phyloP scores from a whole-genome alignment of 768 basidiomycete genomes.

The Lactarius evosmus region DNA sequence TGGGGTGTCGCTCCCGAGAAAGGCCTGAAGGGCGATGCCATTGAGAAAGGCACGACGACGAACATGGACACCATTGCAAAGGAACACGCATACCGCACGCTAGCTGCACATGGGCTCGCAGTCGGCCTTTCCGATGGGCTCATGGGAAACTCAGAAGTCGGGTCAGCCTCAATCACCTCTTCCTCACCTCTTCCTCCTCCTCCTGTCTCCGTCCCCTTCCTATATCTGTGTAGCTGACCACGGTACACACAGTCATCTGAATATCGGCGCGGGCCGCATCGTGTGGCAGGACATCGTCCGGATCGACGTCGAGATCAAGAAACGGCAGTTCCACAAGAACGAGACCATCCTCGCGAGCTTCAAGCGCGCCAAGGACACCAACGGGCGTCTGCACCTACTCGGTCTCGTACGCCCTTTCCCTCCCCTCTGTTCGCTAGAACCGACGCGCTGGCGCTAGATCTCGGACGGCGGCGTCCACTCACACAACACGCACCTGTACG shows the following conservation, averaged over 20 bases:
- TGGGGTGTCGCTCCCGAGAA: slow-evolving; percentile 77
- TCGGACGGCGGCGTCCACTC: slow-evolving; percentile 98
- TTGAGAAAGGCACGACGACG: slow-evolving; percentile 77
- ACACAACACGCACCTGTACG: slow-evolving; percentile 86
- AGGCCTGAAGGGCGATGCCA: slow-evolving; percentile 83
- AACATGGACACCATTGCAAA: slow-evolving; percentile 88
- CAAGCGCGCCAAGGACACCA: slow-evolving; percentile 75
- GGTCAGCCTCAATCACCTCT: slow-evolving; percentile 49
- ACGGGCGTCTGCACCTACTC: slow-evolving; percentile 82
- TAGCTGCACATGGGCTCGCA: slow-evolving; percentile 85
- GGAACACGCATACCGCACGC: slow-evolving; percentile 64
- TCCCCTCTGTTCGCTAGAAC: slow-evolving; percentile 9
- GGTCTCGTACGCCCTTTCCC: slow-evolving; percentile 56
- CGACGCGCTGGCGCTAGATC: slow-evolving; percentile 44
- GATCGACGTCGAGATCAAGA: slow-evolving; percentile 90
- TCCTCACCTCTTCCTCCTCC: slow-evolving; percentile 4
- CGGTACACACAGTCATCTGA: slow-evolving; percentile 65
- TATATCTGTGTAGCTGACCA: slow-evolving; percentile 18
- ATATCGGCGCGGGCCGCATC: slow-evolving; percentile 91
- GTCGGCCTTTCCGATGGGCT: slow-evolving; percentile 91
- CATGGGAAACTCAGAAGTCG: slow-evolving; percentile 98
- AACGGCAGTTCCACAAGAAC: slow-evolving; percentile 80
- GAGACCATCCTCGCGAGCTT: slow-evolving; percentile 66
- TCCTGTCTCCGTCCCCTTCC: neutral
- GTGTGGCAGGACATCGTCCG: slow-evolving; percentile 98